Base-by-base conservation (phyloP, 1,139 yeast species). In the Candida sp. region DNA sequence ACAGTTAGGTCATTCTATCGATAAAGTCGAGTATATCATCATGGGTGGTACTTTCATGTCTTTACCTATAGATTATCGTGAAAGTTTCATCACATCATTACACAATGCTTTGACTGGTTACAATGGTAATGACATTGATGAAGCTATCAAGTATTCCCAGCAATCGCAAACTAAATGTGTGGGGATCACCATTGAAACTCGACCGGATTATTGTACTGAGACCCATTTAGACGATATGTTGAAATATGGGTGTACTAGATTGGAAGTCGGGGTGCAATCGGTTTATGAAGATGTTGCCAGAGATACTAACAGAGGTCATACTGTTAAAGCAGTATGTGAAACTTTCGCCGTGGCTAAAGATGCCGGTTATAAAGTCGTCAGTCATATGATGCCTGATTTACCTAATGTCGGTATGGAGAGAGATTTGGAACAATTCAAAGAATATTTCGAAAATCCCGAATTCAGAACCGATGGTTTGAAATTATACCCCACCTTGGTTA, bases 11-110 rank as follows among this genome's bases (percentile, higher is more conserved):
- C 99, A 93, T 61, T 85, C 96, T 2, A 93, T 93, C 43, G 99
- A 93, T 62, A 93, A 93, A 64, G 99, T 93, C 11, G 99, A 93
- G 64, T 93, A 93, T 62, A 93, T 93, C 51, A 85, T 93, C 53
- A 93, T 93, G 99, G 99, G 99, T 43, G 99, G 99, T 50, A 93
- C 99, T 0, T 93, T 93, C 61, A 93, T 93, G 99, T 87, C 96
- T 5, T 73, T 93, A 48, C 95, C 97, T 8, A 79, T 82, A 39
- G 93, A 86, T 43, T 93, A 93, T 65, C 75, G 99, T 47, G 99
- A 93, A 61, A 79, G 75, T 41, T 95, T 93, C 56, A 91, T 93
- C 49, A 81, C 93, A 12, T 90, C 87, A 56, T 70, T 93, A 53
- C 99, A 93, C 63, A 95, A 93, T 64, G 99, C 99, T 0, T 72